Evolutionary conservation across 2,329 filamentous ascomycete species (phyloP), one percentile per base, ranked within the genome.

Genomic region (Ceratocystis albifundus): DNA sequence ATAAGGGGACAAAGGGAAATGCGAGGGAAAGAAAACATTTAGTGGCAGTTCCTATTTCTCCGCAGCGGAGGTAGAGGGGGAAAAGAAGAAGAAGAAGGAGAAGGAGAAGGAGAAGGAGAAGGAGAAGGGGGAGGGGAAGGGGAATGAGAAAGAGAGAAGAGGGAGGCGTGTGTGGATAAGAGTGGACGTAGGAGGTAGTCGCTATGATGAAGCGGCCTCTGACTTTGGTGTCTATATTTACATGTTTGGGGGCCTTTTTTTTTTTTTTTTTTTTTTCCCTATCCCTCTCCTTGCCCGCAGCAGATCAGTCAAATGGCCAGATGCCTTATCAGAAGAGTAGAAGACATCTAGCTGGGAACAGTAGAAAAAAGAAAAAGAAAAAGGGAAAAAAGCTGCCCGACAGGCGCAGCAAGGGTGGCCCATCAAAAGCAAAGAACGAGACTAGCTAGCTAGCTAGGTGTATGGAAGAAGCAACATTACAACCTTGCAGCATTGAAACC

Each of bases 41-140:
- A 59, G 15, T 59, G 55, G 55, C 25, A 59, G 55, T 20, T 59
- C 17, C 7, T 59, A n/a, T 59, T 59, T 59, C 53, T 57, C 53
- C 53, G 28, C 25, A 57, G 32, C 28, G 17, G 53, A 28, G 53
- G 1, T 6, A 30, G 22, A 57, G 28, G 53, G 10, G 12, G 1
- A 32, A 10, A 22, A 30, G 22, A 57, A 15, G 53, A 4, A 4
- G 1, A 32, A 10, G 22, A 20, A 28, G 25, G 17, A 57, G 53
- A 17, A 32, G 25, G 12, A 30, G 15, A 12, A 36, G 28, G 25
- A 36, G 25, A 15, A 57, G 53, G 6, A 55, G 5, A 17, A 59
- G 12, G 8, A 57, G 36, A 0, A 20, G n/a, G 20, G 55, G 46
- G 17, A 20, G 28, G 22, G 12, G 28, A 59, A 30, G 25, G 10